A percentile compares a stretch with the other conserved stretches of the same genome.
Evolutionary conservation across 2,329 filamentous ascomycete genomes (phyloP).

Genomic region (Chaetomium olivaceum): DNA sequence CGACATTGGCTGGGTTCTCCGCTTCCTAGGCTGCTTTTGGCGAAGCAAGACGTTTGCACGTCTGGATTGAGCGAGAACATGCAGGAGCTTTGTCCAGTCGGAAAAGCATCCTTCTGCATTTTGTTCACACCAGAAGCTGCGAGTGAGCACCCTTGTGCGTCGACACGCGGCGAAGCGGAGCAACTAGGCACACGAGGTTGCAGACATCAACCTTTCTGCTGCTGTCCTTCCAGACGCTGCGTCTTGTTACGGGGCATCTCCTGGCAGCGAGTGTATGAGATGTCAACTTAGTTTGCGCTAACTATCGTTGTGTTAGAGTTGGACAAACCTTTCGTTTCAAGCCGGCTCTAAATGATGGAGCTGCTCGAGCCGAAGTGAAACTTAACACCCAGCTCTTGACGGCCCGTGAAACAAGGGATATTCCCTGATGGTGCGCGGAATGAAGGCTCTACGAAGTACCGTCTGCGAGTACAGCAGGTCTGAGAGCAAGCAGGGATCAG

Average conservation of each 20-base stretch:
- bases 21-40: conserved; percentile 24
- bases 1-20: conserved; percentile 5
- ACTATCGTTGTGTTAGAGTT: not conserved
- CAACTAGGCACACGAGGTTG: not conserved
- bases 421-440: not conserved
- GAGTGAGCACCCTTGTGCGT: not conserved
- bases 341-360: not conserved
- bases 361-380: not conserved
- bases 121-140: not conserved
- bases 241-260: not conserved
- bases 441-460: not conserved
- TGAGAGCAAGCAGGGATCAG: not conserved
- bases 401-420: not conserved
- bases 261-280: not conserved
- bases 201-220: not conserved
- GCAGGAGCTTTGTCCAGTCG: conserved; percentile 8
- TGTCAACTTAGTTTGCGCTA: not conserved
- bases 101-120: not conserved
- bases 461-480: not conserved
- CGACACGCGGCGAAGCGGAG: not conserved
- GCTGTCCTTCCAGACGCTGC: not conserved
- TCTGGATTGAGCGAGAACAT: conserved; percentile 22
- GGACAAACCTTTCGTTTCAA: not conserved
- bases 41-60: conserved; percentile 12
- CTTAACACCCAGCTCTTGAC: not conserved